Evolutionary conservation across 1,284 basidiomycete genomes (phyloP), one percentile per base, ranked within the genome.

Genomic region (Naganishia albida): DNA sequence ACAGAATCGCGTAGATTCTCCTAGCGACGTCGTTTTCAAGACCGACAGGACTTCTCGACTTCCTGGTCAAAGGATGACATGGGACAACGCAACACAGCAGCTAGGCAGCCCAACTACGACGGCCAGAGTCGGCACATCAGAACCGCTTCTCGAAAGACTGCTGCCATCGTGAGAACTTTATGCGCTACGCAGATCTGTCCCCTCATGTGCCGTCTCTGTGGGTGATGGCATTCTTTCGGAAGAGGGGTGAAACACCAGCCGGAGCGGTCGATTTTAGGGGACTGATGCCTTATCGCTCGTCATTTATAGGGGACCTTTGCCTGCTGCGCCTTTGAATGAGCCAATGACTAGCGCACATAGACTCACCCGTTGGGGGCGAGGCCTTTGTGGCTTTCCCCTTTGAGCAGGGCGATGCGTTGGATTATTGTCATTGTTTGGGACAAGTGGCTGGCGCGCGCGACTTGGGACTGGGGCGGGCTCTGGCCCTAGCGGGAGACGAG

Each of bases 111-210:
- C n/a, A n/a, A n/a, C 7, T 12, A 3, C 20, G 6, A 23, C 12
- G 46, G 20, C 49, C 55, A 62, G 59, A 59, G 42, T 62, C 53
- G 44, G 34, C 38, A 40, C 7, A 20, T 25, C 16, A 34, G 49
- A 62, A 20, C 16, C 28, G 10, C 34, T 56, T 56, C 54, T 57
- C 18, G 55, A 57, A 57, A 57, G 55, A 30, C 13, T 40, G 57
- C 20, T 34, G 34, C 57, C 46, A 50, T 39, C 46, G 57, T 60
- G 57, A 20, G 57, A 60, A 60, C 15, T 26, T 4, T 8, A 8
- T 28, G 7, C n/a, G 30, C 46, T 12, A 16, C 12, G 18, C 20
- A 15, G 13, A 39, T 38, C 30, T 12, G 51, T n/a, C 57, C 30
- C 40, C 49, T 62, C 28, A 62, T 51, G 60, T 51, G 51, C 51